Evolutionary conservation across 345 rosid species (phyloP), one percentile per base, ranked within the genome.

Genomic region (Firmiana major): DNA sequence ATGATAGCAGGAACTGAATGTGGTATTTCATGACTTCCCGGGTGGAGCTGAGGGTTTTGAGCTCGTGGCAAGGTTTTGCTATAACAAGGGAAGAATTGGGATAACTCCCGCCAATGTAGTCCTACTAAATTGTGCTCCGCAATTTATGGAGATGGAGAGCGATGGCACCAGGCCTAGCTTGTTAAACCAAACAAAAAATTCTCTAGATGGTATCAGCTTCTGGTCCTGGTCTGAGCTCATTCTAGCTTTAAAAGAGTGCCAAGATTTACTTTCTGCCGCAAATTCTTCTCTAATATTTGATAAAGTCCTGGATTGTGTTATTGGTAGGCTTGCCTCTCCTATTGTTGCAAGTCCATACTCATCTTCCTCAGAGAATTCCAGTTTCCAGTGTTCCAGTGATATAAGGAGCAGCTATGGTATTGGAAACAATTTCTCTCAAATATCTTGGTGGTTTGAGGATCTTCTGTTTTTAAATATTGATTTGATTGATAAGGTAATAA

Each of bases 171-270:
- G 34, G 0, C 64, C 57, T 7, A 82, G 76, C 31, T 69, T 90
- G 71, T 9, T 74, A 17, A 51, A 82, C 67, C 89, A 69, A 68
- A 83, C 78, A 0, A 82, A 79, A 45, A 86, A 62, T 22, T 78
- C 65, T 63, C 85, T 86, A 9, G 77, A 75, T 77, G 90, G 79
- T 24, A 83, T 87, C 77, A 55, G 65, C 49, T 64, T 59, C 80
- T 90, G 90, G 94, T 67, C 88, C 15, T 90, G 92, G 92, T 74
- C 87, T 49, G 91, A 89, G 63, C 87, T 90, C 13, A 78, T 87
- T 2, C 48, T 55, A 54, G 87, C 87, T 45, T 74, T 86, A 55
- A 87, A 79, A 83, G 85, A 79, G 76, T 86, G 87, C 82, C 89
- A 87, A 70, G 74, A 77, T 66, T 75, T 86, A 40, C 72, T 68